Base-by-base conservation (phyloP, 139 green algal genomes). In the Closterium sp. region DNA sequence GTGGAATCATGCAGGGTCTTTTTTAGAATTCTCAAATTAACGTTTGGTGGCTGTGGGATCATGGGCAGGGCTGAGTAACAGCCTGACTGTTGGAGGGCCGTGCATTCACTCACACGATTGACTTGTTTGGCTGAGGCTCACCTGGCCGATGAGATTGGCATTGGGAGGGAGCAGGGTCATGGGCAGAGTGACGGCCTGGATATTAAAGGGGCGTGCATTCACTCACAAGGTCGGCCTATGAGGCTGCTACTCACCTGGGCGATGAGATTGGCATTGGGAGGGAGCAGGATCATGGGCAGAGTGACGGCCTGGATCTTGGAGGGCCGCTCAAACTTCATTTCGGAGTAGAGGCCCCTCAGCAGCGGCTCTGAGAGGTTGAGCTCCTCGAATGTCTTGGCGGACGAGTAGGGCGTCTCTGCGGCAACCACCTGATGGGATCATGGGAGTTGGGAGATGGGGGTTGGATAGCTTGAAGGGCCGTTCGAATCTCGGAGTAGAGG, bases 251-350 rank as follows among this genome's bases (percentile, higher is more conserved):
- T 12, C 38, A 97, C 98, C 91, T 97, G 91, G 6, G 98, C 98
- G 84, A 99, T 98, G 7, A 99, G 94, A 94, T 97, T 96, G 35
- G 94, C 94, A 91, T 97, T 96, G 16, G 98, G 97, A 1, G 97
- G 96, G n/a, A 87, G 94, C 7, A 99, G 93, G 89, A 99, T 99
- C 97, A 99, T 98, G 84, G 98, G 98, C 89, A 99, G 95, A 76
- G 98, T 99, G 64, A 95, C 95, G 31, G 97, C 97, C 94, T 99
- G 98, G 84, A 99, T 98, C 94, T 93, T 96, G 28, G 95, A 97
- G 19, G 98, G 98, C 87, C 94, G 91, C 94, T 99, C 97, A 94
- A 99, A 99, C 94, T 98, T 98, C 98, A 99, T 99, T 94, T 99
- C 98, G 0, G 95, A 97, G 94, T 99, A 99, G 86, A 99, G 91